Evolutionary conservation across 257 asterid genomes (phyloP), one percentile per base, ranked within the genome.

Genomic region (Jacaranda mimosifolia): DNA sequence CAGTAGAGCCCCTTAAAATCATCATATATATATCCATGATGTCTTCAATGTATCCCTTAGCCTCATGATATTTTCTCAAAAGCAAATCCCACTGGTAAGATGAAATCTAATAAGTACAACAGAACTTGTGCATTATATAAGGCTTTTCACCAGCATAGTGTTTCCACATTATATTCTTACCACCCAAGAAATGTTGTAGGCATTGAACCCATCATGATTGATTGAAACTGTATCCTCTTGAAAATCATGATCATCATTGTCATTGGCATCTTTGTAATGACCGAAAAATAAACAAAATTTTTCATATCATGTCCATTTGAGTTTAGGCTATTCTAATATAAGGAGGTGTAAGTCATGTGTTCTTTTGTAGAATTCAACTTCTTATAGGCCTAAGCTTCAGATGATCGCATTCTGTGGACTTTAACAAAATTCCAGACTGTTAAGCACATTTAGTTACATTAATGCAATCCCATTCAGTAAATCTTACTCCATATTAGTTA

Each of bases 201-300:
- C 94, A 76, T 95, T 95, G 89, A 90, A 93, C 97, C 99, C 93
- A 82, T 95, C 93, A 90, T 95, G 99, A 77, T 95, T 95, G 76
- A 95, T 93, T 64, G 98, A 95, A 77, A 95, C 81, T 2, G 98
- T 91, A 77, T 95, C 98, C 86, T 95, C 97, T 97, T 92, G 94
- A 80, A 86, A 85, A 77, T 57, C 78, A 72, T 39, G 45, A 58
- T 53, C 10, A 38, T 32, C 6, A 39, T 66, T 59, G 71, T 67
- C 55, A 63, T 84, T 63, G 80, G 80, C 59, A 71, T 70, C 72
- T 68, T 69, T 15, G 60, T n/a, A 11, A 38, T 11, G 14, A 63
- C 57, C 60, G 32, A 42, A 59, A 67, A 71, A 79, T 3, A 1
- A 19, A 68, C 58, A 74, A 49, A 76, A 18, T 3, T 39, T 40